A percentile compares a stretch with the other conserved stretches of the same genome.
Conservation (phyloP, 1,139 yeast genomes). For the Yamadazyma jaroonii region DNA sequence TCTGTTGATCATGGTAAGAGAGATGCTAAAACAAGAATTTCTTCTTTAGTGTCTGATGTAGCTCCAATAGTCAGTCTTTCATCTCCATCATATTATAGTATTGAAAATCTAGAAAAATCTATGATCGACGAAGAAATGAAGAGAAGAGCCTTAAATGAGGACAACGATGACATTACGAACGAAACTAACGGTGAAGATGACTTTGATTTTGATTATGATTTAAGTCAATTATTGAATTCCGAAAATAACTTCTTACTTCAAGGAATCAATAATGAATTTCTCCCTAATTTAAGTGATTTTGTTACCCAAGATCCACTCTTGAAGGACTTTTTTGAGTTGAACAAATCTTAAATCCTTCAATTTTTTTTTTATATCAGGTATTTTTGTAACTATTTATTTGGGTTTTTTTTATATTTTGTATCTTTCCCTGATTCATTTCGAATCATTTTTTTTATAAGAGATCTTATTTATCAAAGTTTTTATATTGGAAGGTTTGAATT, state of each 20-base stretch:
- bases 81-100: conserved; percentile 11
- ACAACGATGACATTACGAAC: background rate
- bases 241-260: conserved; percentile 6
- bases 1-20: background rate
- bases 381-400: too few species aligned
- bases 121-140: background rate
- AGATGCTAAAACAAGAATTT: background rate
- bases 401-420: too few species aligned
- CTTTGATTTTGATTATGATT: background rate
- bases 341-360: too few species aligned
- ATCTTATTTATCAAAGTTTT: too few species aligned
- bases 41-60: background rate
- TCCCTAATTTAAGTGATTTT: conserved; percentile 6
- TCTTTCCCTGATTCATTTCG: too few species aligned
- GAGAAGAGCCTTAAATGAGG: too few species aligned
- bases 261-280: conserved; percentile 5
- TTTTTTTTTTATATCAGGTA: too few species aligned
- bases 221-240: conserved; percentile 3
- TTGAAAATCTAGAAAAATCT: conserved; percentile 1
- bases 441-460: too few species aligned
- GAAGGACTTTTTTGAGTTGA: conserved; percentile 4
- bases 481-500: too few species aligned
- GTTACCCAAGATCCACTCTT: conserved; percentile 7
- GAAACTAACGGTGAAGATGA: background rate
- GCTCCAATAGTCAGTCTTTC: conserved; percentile 10